These are phyloP conservation scores for Cladosporium sp. DNA, from an alignment of 2,329 filamentous ascomycete species.

Conservation along the genomic window DNA sequence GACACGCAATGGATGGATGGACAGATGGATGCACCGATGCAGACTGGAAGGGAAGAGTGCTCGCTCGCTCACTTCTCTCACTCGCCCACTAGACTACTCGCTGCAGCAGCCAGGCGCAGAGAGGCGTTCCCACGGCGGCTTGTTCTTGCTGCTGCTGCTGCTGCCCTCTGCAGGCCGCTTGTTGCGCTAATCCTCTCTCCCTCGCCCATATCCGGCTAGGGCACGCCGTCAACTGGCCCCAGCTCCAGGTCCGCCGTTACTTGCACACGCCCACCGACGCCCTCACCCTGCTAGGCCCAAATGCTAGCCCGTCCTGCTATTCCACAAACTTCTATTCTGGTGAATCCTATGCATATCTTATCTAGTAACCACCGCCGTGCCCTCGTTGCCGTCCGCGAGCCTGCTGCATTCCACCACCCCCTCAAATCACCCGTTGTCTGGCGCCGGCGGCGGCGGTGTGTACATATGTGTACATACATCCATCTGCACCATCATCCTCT, in stretches of 20 bases:
- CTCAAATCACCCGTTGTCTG: not conserved
- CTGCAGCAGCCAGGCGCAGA: not conserved
- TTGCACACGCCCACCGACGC: not conserved
- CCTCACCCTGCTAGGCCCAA: conserved; percentile 6
- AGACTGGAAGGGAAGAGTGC: not conserved
- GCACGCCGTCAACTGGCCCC: not conserved
- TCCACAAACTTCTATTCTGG: conserved; percentile 6
- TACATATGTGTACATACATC: not conserved
- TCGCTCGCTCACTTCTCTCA: not conserved
- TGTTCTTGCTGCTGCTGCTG: not conserved
- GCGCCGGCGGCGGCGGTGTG: not conserved
- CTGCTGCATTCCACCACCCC: conserved; percentile 7
- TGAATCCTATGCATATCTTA: not conserved
- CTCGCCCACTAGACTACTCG: not conserved
- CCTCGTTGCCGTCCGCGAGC: not conserved
- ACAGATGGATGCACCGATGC: not conserved
- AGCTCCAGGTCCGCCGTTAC: conserved; percentile 5
- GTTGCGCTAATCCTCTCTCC: not conserved
- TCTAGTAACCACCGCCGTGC: not conserved
- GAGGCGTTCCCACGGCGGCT: not conserved
- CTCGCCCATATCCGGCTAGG: not conserved
- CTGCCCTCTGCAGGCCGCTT: not conserved
- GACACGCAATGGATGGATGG: not conserved
- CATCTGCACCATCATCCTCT: not conserved
- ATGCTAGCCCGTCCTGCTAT: conserved; percentile 13